Conservation (phyloP, 2,329 filamentous ascomycete species). For the Xylaria hypoxylon region DNA sequence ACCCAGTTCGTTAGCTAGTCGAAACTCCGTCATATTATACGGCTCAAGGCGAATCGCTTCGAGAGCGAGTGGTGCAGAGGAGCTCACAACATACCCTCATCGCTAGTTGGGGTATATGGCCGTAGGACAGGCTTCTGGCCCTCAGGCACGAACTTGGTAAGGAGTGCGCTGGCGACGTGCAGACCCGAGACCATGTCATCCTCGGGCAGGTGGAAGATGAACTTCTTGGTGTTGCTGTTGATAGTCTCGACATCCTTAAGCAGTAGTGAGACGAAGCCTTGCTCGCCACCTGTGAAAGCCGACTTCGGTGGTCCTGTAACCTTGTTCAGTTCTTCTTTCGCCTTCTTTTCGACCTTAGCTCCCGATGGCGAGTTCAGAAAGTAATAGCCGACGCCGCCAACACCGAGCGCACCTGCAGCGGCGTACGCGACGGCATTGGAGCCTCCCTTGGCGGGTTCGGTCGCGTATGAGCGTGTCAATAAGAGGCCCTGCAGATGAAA, state of each 20-base stretch:
- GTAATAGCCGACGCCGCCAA: constrained; percentile 69
- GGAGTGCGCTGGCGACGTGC: constrained; percentile 82
- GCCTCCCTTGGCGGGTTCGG: constrained; percentile 67
- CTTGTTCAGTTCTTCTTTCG: constrained; percentile 54
- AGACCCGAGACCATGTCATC: constrained; percentile 87
- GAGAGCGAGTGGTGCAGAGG: neutral
- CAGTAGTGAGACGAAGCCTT: constrained; percentile 87
- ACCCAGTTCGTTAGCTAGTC: constrained; percentile 14
- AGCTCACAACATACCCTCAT: constrained; percentile 71
- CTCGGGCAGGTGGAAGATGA: constrained; percentile 89
- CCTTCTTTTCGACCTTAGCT: constrained; percentile 68
- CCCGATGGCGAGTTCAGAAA: constrained; percentile 64
- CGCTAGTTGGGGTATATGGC: constrained; percentile 92
- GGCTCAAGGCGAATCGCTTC: neutral
- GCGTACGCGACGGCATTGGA: constrained; percentile 71
- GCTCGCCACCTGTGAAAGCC: constrained; percentile 83
- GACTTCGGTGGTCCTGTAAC: constrained; percentile 57
- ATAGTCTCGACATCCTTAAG: constrained; percentile 81
- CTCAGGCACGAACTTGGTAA: constrained; percentile 92
- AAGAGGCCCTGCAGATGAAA: constrained; percentile 42
- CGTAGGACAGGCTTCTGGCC: constrained; percentile 88
- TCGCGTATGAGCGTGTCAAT: constrained; percentile 70
- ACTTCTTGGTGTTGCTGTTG: constrained; percentile 95
- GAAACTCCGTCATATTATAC: neutral
- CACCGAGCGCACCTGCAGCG: constrained; percentile 68